Base-by-base conservation (phyloP, 2,329 filamentous ascomycete species). In the Trichoderma guizhouense region DNA sequence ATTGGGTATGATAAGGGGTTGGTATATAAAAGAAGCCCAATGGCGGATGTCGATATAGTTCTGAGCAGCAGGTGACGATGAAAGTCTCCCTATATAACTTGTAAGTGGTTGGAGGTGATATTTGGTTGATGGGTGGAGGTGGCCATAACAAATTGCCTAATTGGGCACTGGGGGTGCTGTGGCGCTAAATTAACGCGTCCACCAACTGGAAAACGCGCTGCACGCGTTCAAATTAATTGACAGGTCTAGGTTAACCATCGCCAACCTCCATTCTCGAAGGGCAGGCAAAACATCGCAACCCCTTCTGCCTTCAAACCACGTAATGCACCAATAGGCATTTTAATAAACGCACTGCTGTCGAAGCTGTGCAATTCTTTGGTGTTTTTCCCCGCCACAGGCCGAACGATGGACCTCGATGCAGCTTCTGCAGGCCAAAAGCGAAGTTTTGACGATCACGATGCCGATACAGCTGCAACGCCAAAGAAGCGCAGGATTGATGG, bases 401-500 rank as follows among this genome's bases (percentile, higher is more conserved):
- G 21, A 32, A 62, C 43, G 34, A 81, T 81, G 79, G 75, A 79
- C 58, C 68, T 73, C 57, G 75, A 77, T 53, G 73, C 72, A 28
- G 72, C 76, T 4, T 64, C 69, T 14, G 72, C 62, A 58, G 76
- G 74, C 62, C 73, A 76, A 61, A 79, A 78, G 72, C 74, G 77
- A 76, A 63, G 60, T 47, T 34, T 76, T n/a, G 72, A 74, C 36
- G 76, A 76, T 30, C 12, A 43, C 47, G 75, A 78, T 15, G 21
- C 30, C 39, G 75, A 78, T 14, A 18, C 24, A 69, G 73, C 74
- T 24, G 71, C 73, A 18, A 71, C 74, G n/a, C 78, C 75, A 72
- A 82, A 82, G 74, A 79, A 77, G 36, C 78, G 77, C 60, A 79
- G 76, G 72, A 69, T 82, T n/a, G 79, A 81, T 51, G 76, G 77